A percentile compares a stretch with the other conserved stretches of the same genome.
Conservation (phyloP, 345 rosid species). For the Psidium guajava region DNA sequence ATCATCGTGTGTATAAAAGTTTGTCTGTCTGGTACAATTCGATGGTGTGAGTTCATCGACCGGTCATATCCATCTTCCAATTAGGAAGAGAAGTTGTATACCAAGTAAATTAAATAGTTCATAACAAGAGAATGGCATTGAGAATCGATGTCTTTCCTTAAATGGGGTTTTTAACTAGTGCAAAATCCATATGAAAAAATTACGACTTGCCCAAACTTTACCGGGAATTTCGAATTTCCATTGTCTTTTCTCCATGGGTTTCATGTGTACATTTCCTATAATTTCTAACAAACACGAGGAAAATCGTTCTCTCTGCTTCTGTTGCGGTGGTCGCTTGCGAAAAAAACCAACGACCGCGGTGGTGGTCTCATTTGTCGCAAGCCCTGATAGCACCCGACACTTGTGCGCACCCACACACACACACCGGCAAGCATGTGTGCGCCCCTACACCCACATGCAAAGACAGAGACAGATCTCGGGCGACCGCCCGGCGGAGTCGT, state of each 20-base stretch:
- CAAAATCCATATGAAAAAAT: not conserved
- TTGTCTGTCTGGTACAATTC: not conserved
- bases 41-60: not conserved
- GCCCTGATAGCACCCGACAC: not conserved
- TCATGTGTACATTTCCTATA: not conserved
- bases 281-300: not conserved
- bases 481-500: fast-evolving
- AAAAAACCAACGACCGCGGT: not conserved
- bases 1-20: not conserved
- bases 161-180: not conserved
- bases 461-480: not conserved
- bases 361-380: fast-evolving
- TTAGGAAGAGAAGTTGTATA: not conserved
- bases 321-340: not conserved
- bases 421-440: not conserved
- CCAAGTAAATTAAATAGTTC: not conserved
- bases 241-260: not conserved
- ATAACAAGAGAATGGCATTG: not conserved
- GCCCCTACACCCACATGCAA: not conserved
- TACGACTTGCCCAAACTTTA: not conserved
- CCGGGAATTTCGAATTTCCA: not conserved
- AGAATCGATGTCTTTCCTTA: not conserved
- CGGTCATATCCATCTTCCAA: not conserved
- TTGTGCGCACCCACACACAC: not conserved
- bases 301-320: not conserved